Conservation (phyloP, 352 stramenopile species). For the Globisporangium alternatum region DNA sequence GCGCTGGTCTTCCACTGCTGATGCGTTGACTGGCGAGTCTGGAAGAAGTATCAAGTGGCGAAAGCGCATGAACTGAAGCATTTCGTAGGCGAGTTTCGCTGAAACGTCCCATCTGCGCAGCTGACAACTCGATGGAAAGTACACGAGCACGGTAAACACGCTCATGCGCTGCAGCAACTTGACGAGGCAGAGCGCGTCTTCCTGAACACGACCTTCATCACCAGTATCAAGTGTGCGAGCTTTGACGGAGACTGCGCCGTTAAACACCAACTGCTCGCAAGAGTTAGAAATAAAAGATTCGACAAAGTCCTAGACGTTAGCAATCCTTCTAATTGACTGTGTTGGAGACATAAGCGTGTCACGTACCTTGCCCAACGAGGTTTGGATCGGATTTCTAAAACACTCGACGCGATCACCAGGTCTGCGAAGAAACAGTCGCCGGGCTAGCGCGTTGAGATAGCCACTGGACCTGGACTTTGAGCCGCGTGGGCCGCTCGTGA, state of each 20-base stretch:
- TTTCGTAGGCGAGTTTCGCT: constrained; percentile 27
- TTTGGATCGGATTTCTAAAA: constrained; percentile 22
- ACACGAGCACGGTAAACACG: constrained; percentile 35
- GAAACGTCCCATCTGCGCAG: constrained; percentile 37
- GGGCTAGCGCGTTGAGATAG: not conserved
- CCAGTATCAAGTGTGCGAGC: not conserved
- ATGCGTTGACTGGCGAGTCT: not conserved
- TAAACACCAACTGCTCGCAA: constrained; percentile 35
- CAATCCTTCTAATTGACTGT: not conserved
- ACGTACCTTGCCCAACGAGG: constrained; percentile 41
- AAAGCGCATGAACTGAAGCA: constrained; percentile 41
- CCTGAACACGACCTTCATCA: not conserved
- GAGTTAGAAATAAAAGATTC: not conserved
- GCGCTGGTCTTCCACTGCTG: not conserved
- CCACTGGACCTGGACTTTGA: not conserved
- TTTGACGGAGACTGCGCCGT: constrained; percentile 19
- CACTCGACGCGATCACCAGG: not conserved
- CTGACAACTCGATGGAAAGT: constrained; percentile 30
- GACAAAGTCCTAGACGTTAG: not conserved
- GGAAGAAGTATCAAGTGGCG: constrained; percentile 16
- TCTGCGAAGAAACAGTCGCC: not conserved
- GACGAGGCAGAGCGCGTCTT: constrained; percentile 12
- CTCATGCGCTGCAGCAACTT: constrained; percentile 32
- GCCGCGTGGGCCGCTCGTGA: constrained; percentile 1
- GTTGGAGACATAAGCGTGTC: not conserved